Evolutionary conservation across 176 grass and related monocot species (phyloP).

Genomic region (Saccharum officinarum): DNA sequence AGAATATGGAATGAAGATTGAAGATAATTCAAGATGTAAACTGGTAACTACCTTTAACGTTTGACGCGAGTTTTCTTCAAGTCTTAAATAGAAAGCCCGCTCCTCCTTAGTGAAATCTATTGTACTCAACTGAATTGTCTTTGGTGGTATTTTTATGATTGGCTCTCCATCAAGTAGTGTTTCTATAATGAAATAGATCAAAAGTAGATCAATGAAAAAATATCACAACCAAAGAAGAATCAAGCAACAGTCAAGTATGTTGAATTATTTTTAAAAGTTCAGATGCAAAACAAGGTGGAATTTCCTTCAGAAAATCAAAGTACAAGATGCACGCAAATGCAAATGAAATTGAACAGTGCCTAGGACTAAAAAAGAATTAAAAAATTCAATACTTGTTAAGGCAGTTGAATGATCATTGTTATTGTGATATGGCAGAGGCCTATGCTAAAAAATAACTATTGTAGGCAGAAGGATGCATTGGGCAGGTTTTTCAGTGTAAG

Average conservation of each 20-base stretch:
- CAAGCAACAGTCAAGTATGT: neutral
- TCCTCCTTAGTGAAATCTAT: conserved; percentile 82
- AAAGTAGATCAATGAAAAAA: conserved; percentile 22
- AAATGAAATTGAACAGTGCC: neutral
- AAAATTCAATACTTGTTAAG: neutral
- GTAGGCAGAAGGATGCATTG: neutral
- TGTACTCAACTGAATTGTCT: conserved; percentile 67
- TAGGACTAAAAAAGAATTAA: neutral
- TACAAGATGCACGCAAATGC: neutral
- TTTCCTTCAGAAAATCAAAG: neutral
- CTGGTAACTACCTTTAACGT: conserved; percentile 67
- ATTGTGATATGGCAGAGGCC: neutral
- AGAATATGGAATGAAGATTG: neutral
- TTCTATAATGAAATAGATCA: conserved; percentile 47
- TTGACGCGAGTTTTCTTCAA: conserved; percentile 75
- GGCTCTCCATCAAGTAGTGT: conserved; percentile 81
- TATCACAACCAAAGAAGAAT: conserved; percentile 1
- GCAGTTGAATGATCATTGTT: neutral
- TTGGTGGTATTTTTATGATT: conserved; percentile 82
- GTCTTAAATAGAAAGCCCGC: conserved; percentile 74
- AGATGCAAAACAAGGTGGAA: neutral
- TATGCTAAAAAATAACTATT: neutral
- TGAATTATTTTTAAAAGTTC: neutral
- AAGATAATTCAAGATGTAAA: neutral
- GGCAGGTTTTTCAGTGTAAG: neutral